Conservation (phyloP, 306 rosid species). For the Vicia faba region DNA sequence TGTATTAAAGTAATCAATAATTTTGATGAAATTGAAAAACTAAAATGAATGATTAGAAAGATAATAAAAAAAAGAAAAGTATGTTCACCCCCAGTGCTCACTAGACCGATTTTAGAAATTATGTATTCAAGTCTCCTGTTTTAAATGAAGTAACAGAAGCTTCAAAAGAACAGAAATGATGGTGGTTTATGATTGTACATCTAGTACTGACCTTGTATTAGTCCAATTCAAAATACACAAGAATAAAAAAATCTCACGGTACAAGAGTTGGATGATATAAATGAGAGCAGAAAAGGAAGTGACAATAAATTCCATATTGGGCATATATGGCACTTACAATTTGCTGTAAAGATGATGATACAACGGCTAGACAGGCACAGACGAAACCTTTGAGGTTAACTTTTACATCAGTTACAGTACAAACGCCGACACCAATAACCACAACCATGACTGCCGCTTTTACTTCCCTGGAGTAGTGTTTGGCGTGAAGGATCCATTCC, state of each 20-base stretch:
- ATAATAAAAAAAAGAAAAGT: no score
- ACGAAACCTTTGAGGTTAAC: constrained; percentile 81
- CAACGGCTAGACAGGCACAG: constrained; percentile 72
- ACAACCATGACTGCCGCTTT: constrained; percentile 76
- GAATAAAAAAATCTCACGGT: background rate
- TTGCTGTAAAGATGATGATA: constrained; percentile 91
- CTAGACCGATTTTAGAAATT: no score
- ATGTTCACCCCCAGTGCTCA: no score
- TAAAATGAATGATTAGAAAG: no score
- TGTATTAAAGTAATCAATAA: background rate
- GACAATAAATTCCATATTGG: constrained; percentile 7
- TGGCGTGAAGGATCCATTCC: constrained; percentile 91
- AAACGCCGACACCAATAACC: constrained; percentile 88
- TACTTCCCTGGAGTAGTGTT: constrained; percentile 80
- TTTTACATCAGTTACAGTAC: constrained; percentile 92
- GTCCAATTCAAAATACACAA: constrained; percentile 25
- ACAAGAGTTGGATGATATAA: constrained; percentile 1
- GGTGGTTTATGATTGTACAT: constrained; percentile 19
- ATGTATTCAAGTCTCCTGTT: background rate
- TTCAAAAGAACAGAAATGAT: constrained; percentile 12
- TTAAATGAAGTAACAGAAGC: no score
- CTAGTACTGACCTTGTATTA: constrained; percentile 12
- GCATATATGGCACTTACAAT: constrained; percentile 60
- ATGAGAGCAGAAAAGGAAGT: constrained; percentile 24
- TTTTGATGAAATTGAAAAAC: background rate